Percentiles rank a stretch among this genome's conserved stretches.
Conservation (phyloP, 768 basidiomycete species). For the Suillus lakei region DNA sequence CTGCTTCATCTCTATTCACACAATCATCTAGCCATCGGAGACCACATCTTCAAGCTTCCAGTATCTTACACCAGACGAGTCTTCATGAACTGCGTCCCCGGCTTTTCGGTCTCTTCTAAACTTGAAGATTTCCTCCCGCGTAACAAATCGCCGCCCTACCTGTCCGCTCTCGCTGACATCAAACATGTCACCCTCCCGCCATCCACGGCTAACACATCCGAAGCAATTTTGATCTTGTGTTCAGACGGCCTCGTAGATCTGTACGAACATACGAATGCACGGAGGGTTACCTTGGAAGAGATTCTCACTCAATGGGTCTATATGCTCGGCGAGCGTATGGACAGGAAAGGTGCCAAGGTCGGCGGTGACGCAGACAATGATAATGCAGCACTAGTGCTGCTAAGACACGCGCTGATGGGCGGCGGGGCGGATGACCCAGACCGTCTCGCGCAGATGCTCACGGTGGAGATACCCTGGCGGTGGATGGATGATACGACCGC, state of each 20-base stretch:
- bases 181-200: slow-evolving; percentile 41
- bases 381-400: slow-evolving; percentile 43
- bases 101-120: slow-evolving; percentile 40
- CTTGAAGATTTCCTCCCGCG: slow-evolving; percentile 49
- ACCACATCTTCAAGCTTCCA: slow-evolving; percentile 59
- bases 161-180: slow-evolving; percentile 50
- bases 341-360: slow-evolving; percentile 7
- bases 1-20: neutral
- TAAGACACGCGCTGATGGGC: slow-evolving; percentile 44
- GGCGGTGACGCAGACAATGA: slow-evolving; percentile 6
- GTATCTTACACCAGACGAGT: slow-evolving; percentile 49
- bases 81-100: slow-evolving; percentile 46
- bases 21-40: slow-evolving; percentile 50
- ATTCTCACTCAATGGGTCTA: slow-evolving; percentile 42
- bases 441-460: slow-evolving; percentile 49
- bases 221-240: slow-evolving; percentile 50
- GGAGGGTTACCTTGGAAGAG: slow-evolving; percentile 31
- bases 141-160: slow-evolving; percentile 57
- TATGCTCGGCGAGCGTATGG: slow-evolving; percentile 23
- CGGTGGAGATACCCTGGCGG: slow-evolving; percentile 48
- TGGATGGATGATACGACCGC: slow-evolving; percentile 70
- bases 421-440: slow-evolving; percentile 45
- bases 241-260: slow-evolving; percentile 55
- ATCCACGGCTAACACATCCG: slow-evolving; percentile 17
- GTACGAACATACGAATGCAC: slow-evolving; percentile 12